phyloP scores from a whole-genome alignment of 441 rosid genomes.

The Croton setiger region DNA sequence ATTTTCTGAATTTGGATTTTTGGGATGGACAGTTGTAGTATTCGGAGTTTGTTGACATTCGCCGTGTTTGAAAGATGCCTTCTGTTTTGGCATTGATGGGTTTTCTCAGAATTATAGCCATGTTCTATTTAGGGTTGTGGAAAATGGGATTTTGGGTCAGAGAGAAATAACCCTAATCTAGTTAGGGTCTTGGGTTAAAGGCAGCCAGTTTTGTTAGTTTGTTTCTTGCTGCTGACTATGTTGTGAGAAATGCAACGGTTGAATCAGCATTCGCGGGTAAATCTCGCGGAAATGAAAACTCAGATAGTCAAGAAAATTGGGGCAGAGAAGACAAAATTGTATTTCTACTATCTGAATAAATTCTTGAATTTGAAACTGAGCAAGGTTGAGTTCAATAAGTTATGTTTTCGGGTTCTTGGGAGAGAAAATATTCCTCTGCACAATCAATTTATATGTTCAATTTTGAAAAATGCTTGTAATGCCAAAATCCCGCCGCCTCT shows the following conservation, averaged over 20 bases:
- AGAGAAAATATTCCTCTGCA: slow-evolving; percentile 72
- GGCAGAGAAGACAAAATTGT: slow-evolving; percentile 55
- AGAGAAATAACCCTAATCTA: slow-evolving; percentile 21
- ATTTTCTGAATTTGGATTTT: background rate
- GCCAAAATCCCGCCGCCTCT: slow-evolving; percentile 50
- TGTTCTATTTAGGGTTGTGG: slow-evolving; percentile 11
- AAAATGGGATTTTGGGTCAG: slow-evolving; percentile 22
- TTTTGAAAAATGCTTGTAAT: slow-evolving; percentile 63
- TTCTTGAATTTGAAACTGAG: slow-evolving; percentile 63
- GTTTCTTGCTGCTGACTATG: slow-evolving; percentile 14
- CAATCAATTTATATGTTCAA: slow-evolving; percentile 60
- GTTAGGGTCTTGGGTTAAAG: slow-evolving; percentile 19
- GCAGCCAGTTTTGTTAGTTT: slow-evolving; percentile 17
- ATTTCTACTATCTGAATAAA: slow-evolving; percentile 57
- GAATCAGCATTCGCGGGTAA: slow-evolving; percentile 55
- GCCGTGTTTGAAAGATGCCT: slow-evolving; percentile 1
- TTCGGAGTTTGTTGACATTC: background rate
- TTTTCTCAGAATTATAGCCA: slow-evolving; percentile 18
- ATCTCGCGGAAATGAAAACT: slow-evolving; percentile 60
- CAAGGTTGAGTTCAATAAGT: slow-evolving; percentile 67
- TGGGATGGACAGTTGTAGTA: slow-evolving; percentile 8
- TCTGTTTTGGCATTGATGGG: slow-evolving; percentile 12
- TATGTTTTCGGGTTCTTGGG: slow-evolving; percentile 57
- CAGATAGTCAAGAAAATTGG: slow-evolving; percentile 71
- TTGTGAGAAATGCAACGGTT: slow-evolving; percentile 60